Conservation (phyloP, 768 basidiomycete genomes). For the Suillus subaureus region DNA sequence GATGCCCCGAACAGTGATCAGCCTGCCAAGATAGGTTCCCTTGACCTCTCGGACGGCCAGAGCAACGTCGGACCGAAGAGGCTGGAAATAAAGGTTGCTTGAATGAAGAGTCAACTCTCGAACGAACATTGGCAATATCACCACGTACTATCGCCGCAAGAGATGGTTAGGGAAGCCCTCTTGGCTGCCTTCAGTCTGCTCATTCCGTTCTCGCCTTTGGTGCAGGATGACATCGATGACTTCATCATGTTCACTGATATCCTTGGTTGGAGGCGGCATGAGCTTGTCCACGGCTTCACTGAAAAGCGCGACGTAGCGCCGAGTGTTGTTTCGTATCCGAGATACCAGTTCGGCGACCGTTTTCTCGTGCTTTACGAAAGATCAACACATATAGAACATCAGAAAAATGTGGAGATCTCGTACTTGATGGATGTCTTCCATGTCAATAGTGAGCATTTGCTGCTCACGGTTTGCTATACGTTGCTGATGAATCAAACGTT, state of each 20-base stretch:
- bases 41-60: constrained; percentile 93
- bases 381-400: constrained; percentile 13
- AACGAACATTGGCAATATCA: background rate
- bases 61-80: constrained; percentile 71
- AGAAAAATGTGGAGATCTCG: constrained; percentile 22
- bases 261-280: constrained; percentile 86
- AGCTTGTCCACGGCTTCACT: constrained; percentile 88
- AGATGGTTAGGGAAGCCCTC: constrained; percentile 89
- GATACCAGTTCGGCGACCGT: constrained; percentile 73
- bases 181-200: constrained; percentile 71
- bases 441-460: constrained; percentile 83
- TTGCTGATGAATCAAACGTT: constrained; percentile 58
- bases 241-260: constrained; percentile 89
- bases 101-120: constrained; percentile 17
- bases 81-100: constrained; percentile 94
- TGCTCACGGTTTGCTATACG: constrained; percentile 91
- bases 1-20: constrained; percentile 97
- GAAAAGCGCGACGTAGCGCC: constrained; percentile 90
- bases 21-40: constrained; percentile 81
- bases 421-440: constrained; percentile 85
- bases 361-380: constrained; percentile 58
- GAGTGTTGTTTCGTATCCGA: constrained; percentile 81
- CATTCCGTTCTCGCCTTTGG: constrained; percentile 88
- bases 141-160: constrained; percentile 89
- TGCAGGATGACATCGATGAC: constrained; percentile 97